phyloP scores from a whole-genome alignment of 2,329 filamentous ascomycete species.

The Clonostachys byssicola region DNA sequence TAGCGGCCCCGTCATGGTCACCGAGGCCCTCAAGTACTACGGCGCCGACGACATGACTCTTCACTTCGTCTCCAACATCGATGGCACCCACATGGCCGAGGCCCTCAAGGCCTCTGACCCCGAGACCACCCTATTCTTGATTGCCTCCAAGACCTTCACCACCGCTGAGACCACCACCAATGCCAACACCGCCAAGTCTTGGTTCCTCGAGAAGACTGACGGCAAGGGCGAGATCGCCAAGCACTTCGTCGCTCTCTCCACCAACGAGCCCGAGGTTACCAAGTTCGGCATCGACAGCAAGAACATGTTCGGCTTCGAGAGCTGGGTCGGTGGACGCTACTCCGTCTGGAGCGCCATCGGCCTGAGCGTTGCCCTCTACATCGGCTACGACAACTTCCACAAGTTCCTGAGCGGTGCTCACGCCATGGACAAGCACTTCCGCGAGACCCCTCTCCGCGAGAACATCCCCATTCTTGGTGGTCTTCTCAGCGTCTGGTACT shows the following conservation, averaged over 20 bases:
- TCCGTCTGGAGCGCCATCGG: slow-evolving; percentile 99
- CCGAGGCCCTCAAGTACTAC: slow-evolving; percentile 94
- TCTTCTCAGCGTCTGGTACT: slow-evolving; percentile 96
- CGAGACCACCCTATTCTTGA: slow-evolving; percentile 97
- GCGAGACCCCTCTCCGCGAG: slow-evolving; percentile 80
- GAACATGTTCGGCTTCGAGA: slow-evolving; percentile 99
- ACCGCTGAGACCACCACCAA: slow-evolving; percentile 97
- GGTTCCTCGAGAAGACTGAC: slow-evolving; percentile 83
- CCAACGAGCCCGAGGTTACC: slow-evolving; percentile 90
- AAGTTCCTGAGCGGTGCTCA: slow-evolving; percentile 92
- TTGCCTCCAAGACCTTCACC: slow-evolving; percentile 99
- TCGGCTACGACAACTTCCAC: slow-evolving; percentile 97
- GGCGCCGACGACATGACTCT: slow-evolving; percentile 80
- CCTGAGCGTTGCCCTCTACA: slow-evolving; percentile 87
- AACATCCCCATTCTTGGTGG: slow-evolving; percentile 94
- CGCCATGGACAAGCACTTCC: slow-evolving; percentile 98
- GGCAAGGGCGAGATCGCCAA: slow-evolving; percentile 87
- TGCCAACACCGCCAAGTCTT: slow-evolving; percentile 92
- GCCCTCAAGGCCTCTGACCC: slow-evolving; percentile 84
- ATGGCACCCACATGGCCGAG: slow-evolving; percentile 96
- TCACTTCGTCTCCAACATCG: slow-evolving; percentile 99
- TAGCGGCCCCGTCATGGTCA: slow-evolving; percentile 97
- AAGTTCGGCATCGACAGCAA: slow-evolving; percentile 98
- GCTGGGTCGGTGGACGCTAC: slow-evolving; percentile 97
- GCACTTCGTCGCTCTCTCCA: slow-evolving; percentile 97